phyloP scores from a whole-genome alignment of 2,329 filamentous ascomycete genomes.

The Daldinia sp. region DNA sequence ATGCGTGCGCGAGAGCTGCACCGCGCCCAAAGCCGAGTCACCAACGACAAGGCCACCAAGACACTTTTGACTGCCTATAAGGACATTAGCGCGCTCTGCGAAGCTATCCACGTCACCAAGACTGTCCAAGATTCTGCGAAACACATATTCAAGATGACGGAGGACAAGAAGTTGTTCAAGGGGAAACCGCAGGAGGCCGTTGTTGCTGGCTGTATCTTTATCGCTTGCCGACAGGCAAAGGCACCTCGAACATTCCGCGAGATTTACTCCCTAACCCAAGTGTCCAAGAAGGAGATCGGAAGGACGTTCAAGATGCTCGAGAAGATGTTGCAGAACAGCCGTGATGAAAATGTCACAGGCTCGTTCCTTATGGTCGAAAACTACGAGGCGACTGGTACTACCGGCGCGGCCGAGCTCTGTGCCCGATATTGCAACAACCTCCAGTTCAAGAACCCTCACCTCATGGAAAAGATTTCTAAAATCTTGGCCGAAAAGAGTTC shows the following conservation, averaged over 20 bases:
- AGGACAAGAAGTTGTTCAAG: constrained; percentile 93
- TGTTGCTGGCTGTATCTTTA: constrained; percentile 96
- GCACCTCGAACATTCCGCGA: constrained; percentile 92
- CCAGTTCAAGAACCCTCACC: constrained; percentile 72
- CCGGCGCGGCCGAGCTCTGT: constrained; percentile 84
- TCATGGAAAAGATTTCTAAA: constrained; percentile 81
- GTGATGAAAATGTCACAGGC: constrained; percentile 66
- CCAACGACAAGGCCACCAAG: constrained; percentile 84
- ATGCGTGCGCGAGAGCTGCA: constrained; percentile 71
- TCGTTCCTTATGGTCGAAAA: constrained; percentile 66
- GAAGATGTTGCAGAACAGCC: constrained; percentile 80
- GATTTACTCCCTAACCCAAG: constrained; percentile 90
- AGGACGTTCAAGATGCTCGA: constrained; percentile 94
- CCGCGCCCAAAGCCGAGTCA: constrained; percentile 76
- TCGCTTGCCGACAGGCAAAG: constrained; percentile 89
- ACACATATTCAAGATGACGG: constrained; percentile 92
- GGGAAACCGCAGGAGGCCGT: constrained; percentile 94
- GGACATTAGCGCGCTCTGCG: constrained; percentile 87
- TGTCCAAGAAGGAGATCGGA: constrained; percentile 97
- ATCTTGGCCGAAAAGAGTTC: constrained; percentile 81
- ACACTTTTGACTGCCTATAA: constrained; percentile 83
- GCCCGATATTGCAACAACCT: constrained; percentile 89
- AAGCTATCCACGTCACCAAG: constrained; percentile 81
- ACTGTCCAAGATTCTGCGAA: constrained; percentile 89
- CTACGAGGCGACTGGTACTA: constrained; percentile 79